phyloP scores from a whole-genome alignment of 2,329 filamentous ascomycete genomes.

The Fusarium piperis region DNA sequence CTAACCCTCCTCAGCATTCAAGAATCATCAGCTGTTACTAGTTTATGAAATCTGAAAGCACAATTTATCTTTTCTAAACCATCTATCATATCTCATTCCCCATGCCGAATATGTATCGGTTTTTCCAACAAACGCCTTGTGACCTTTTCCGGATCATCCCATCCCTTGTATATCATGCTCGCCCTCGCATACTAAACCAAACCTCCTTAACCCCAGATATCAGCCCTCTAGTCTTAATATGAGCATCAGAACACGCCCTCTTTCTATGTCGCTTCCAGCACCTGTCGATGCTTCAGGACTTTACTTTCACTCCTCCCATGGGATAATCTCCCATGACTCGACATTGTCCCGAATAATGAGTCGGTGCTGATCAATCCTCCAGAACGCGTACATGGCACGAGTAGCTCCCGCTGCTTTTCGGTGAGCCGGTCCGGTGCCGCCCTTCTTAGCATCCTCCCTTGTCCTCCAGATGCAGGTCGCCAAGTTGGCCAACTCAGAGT shows the following conservation, averaged over 20 bases:
- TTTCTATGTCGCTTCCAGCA: background rate
- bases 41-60: conserved; percentile 2
- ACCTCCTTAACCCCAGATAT: background rate
- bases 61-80: conserved; percentile 19
- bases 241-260: background rate
- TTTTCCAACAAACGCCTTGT: conserved; percentile 17
- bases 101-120: background rate
- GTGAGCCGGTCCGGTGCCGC: conserved; percentile 68
- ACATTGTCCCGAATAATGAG: conserved; percentile 75
- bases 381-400: conserved; percentile 71
- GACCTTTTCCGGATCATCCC: background rate
- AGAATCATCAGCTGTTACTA: background rate
- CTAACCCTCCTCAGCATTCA: background rate
- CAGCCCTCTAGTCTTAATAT: background rate
- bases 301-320: conserved; percentile 57
- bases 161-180: background rate
- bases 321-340: conserved; percentile 69
- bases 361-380: conserved; percentile 75
- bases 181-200: background rate
- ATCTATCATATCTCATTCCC: conserved; percentile 10
- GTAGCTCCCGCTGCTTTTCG: conserved; percentile 72
- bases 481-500: conserved; percentile 77
- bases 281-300: background rate
- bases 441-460: conserved; percentile 66
- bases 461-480: conserved; percentile 80